phyloP scores from a whole-genome alignment of 306 rosid species.

The Trichosanthes cucumerina region DNA sequence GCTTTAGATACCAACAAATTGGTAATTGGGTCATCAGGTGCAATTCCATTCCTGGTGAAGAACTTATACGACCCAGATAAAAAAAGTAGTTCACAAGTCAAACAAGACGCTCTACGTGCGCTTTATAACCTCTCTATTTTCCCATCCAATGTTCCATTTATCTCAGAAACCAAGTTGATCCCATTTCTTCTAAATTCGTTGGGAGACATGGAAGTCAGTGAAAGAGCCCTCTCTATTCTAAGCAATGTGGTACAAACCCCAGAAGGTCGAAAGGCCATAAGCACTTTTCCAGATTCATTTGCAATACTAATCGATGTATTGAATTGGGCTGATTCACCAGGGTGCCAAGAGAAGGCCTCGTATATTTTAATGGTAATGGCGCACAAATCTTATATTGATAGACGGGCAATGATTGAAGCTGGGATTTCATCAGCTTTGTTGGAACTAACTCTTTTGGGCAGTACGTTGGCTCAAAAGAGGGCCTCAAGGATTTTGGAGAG shows the following conservation, averaged over 20 bases:
- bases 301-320: constrained; percentile 54
- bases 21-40: constrained; percentile 87
- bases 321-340: constrained; percentile 81
- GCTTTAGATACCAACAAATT: constrained; percentile 88
- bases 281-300: constrained; percentile 38
- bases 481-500: constrained; percentile 85
- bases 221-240: constrained; percentile 55
- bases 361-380: constrained; percentile 96
- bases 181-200: constrained; percentile 35
- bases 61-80: constrained; percentile 32
- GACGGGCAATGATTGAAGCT: constrained; percentile 84
- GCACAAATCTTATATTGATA: constrained; percentile 67
- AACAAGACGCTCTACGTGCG: constrained; percentile 85
- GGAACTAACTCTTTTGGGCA: constrained; percentile 81
- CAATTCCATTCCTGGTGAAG: constrained; percentile 66
- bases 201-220: constrained; percentile 88
- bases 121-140: constrained; percentile 76
- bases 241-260: constrained; percentile 62
- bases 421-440: constrained; percentile 74
- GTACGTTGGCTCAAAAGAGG: constrained; percentile 84
- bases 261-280: constrained; percentile 70
- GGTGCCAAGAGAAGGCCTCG: constrained; percentile 82
- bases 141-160: constrained; percentile 42
- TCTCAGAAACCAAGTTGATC: constrained; percentile 63
- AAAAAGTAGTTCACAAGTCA: constrained; percentile 40